Evolutionary conservation across 192 early-diverging fungal genomes (phyloP).

Genomic region (Geranomyces variabilis): DNA sequence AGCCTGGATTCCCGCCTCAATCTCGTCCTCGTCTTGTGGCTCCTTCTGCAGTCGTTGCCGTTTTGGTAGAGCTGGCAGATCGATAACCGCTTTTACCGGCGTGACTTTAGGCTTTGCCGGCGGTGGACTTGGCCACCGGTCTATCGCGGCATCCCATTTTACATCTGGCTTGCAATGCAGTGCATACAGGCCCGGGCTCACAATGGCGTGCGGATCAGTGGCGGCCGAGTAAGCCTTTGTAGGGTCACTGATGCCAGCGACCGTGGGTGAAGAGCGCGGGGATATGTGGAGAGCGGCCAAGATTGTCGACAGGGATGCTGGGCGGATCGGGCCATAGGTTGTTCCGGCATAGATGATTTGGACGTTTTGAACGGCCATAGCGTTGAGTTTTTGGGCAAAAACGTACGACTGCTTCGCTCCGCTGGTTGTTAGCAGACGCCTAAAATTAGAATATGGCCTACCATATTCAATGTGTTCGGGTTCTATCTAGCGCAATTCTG

Average conservation of each 20-base stretch:
- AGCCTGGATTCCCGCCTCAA: conserved; percentile 33
- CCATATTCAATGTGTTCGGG: no score
- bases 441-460: no score
- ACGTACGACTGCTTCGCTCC: no score
- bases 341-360: conserved; percentile 28
- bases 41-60: not conserved
- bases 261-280: conserved; percentile 17
- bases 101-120: not conserved
- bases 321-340: conserved; percentile 32
- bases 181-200: conserved; percentile 26
- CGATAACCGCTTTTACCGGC: not conserved
- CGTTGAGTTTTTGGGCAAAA: not conserved
- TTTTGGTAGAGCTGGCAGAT: not conserved
- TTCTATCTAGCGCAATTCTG: no score
- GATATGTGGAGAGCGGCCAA: conserved; percentile 29
- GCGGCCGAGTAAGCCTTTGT: not conserved
- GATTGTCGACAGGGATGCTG: conserved; percentile 20
- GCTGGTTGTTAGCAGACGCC: no score
- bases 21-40: conserved; percentile 3
- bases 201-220: not conserved
- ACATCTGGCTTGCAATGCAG: conserved; percentile 10
- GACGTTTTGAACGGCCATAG: conserved; percentile 33
- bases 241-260: conserved; percentile 1
- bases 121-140: not conserved
- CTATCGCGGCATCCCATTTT: conserved; percentile 19